These are phyloP conservation scores for Syzygium jambos DNA, from an alignment of 345 rosid species.

Conservation along the genomic window DNA sequence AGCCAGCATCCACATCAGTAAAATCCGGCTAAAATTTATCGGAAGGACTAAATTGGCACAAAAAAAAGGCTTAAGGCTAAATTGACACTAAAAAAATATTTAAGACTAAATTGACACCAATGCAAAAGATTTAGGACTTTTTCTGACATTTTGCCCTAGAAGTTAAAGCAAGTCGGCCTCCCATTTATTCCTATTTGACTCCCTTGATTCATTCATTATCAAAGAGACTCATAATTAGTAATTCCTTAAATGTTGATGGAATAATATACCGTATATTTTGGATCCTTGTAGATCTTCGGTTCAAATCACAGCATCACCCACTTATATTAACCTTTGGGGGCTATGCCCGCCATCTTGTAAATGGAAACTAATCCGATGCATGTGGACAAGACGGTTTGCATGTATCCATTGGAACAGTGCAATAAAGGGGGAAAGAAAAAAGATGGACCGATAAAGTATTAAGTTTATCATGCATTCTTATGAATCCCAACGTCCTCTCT, in stretches of 20 bases:
- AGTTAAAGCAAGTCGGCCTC: not conserved
- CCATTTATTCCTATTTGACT: not conserved
- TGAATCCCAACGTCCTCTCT: not conserved
- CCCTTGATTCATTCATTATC: not conserved
- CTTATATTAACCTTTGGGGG: too few relatives aligned
- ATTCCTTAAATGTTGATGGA: not conserved
- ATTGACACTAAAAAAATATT: too few relatives aligned
- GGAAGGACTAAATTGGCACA: too few relatives aligned
- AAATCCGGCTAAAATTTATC: too few relatives aligned
- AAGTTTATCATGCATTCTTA: accelerated
- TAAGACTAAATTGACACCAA: too few relatives aligned
- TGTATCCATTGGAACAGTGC: not conserved
- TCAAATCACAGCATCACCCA: not conserved
- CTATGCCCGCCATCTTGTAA: too few relatives aligned
- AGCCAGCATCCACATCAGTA: too few relatives aligned
- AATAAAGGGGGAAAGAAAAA: not conserved
- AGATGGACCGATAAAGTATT: accelerated
- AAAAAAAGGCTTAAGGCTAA: too few relatives aligned
- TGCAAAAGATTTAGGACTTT: too few relatives aligned
- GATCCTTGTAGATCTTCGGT: too few relatives aligned
- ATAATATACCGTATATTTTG: not conserved
- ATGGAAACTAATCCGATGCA: not conserved
- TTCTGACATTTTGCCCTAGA: too few relatives aligned
- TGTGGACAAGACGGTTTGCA: accelerated
- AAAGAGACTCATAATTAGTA: not conserved